Evolutionary conservation across 1,139 yeast genomes (phyloP).

Genomic region (Kodamaea ohmeri): DNA sequence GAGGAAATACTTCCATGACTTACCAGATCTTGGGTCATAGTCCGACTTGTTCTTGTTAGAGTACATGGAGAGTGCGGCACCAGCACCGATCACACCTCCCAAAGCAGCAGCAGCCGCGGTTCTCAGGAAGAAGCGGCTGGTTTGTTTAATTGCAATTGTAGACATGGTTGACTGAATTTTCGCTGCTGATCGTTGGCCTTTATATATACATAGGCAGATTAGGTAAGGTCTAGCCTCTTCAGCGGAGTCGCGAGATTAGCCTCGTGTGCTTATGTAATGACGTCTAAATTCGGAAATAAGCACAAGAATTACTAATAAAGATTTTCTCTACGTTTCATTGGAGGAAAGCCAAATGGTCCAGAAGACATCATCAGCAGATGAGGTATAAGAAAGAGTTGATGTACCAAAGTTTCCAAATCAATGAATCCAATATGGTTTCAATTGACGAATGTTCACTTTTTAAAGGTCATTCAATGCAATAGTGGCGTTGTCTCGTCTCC

Average conservation of each 20-base stretch:
- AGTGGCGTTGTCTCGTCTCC: too few relatives aligned
- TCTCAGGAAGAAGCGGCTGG: slow-evolving; percentile 11
- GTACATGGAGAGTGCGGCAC: slow-evolving; percentile 18
- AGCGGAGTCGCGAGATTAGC: background rate
- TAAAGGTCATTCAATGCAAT: too few relatives aligned
- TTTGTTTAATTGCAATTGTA: slow-evolving; percentile 18
- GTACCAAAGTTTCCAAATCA: too few relatives aligned
- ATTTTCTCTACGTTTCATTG: background rate
- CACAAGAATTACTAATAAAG: background rate
- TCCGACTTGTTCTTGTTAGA: slow-evolving; percentile 10
- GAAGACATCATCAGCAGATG: too few relatives aligned
- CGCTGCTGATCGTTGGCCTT: background rate
- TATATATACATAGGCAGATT: background rate
- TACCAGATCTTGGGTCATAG: slow-evolving; percentile 11
- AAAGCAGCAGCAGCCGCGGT: slow-evolving; percentile 12
- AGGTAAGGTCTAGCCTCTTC: background rate
- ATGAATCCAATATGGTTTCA: too few relatives aligned
- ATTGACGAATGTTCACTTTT: too few relatives aligned
- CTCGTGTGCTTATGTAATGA: slow-evolving; percentile 1
- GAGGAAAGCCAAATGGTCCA: background rate
- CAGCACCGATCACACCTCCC: slow-evolving; percentile 26
- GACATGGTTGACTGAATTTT: slow-evolving; percentile 14
- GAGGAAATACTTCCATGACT: slow-evolving; percentile 11
- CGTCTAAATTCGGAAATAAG: background rate
- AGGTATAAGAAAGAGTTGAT: too few relatives aligned